These are phyloP conservation scores for Artemisia annua DNA, from an alignment of 129 eudicot species.

Conservation along the genomic window DNA sequence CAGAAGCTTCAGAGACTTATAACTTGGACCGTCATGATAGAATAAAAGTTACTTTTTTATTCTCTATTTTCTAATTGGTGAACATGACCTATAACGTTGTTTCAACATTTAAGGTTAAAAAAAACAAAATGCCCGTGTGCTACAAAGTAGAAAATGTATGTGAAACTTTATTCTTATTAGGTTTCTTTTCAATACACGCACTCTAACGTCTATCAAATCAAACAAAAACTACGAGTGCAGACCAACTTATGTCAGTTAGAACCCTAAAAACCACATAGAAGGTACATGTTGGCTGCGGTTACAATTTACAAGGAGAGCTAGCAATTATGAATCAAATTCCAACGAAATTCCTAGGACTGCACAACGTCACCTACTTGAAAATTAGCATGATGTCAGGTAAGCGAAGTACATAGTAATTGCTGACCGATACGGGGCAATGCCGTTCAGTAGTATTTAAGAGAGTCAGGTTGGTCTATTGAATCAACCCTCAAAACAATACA, in stretches of 20 bases:
- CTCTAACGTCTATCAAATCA: constrained; percentile 4
- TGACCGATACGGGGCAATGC: too few species aligned
- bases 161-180: not conserved
- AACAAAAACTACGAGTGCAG: not conserved
- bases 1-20: too few species aligned
- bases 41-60: too few species aligned
- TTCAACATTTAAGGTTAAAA: too few species aligned
- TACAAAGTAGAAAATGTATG: constrained; percentile 1
- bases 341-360: not conserved
- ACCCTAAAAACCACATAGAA: not conserved
- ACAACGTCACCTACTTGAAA: not conserved
- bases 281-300: not conserved
- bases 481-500: constrained; percentile 28
- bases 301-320: not conserved
- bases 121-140: not conserved
- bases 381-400: not conserved
- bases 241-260: not conserved
- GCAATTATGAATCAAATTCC: not conserved
- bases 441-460: not conserved
- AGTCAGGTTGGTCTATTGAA: constrained; percentile 7
- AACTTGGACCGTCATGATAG: too few species aligned
- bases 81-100: too few species aligned
- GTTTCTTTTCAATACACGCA: not conserved
- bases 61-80: too few species aligned
- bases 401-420: not conserved